A percentile compares a stretch with the other conserved stretches of the same genome.
Evolutionary conservation across 768 basidiomycete species (phyloP).

Genomic region (Macrocybe gigantea): DNA sequence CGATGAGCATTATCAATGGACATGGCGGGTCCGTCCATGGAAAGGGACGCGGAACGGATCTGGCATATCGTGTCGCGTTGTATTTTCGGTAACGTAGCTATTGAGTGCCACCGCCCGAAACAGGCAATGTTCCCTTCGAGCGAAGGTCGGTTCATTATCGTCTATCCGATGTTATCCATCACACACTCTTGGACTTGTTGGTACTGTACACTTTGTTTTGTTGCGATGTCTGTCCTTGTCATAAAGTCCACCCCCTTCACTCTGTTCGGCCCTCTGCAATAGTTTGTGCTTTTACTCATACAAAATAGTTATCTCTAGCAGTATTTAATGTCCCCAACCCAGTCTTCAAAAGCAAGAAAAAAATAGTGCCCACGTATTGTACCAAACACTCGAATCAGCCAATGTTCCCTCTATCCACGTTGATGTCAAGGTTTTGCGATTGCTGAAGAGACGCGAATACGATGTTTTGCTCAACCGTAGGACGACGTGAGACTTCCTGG

Average conservation of each 20-base stretch:
- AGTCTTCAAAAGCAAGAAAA: constrained; percentile 1
- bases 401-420: constrained; percentile 8
- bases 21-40: constrained; percentile 12
- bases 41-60: constrained; percentile 25
- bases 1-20: constrained; percentile 34
- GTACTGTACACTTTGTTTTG: constrained; percentile 9
- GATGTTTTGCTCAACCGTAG: constrained; percentile 82
- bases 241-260: constrained; percentile 4
- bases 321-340: constrained; percentile 14
- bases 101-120: constrained; percentile 30
- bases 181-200: constrained; percentile 9
- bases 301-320: constrained; percentile 13
- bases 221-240: constrained; percentile 11
- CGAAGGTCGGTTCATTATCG: constrained; percentile 7
- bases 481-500: constrained; percentile 42
- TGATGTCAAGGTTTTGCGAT: constrained; percentile 27
- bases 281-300: constrained; percentile 10
- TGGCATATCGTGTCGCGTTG: constrained; percentile 34
- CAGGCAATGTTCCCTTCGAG: constrained; percentile 16
- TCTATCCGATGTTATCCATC: constrained; percentile 11
- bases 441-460: constrained; percentile 68
- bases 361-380: constrained; percentile 10
- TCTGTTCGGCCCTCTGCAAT: constrained; percentile 15
- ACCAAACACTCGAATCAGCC: constrained; percentile 6
- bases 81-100: constrained; percentile 47